These are phyloP conservation scores for Panicum hallii DNA, from an alignment of 202 grass and related monocot genomes.

Conservation along the genomic window DNA sequence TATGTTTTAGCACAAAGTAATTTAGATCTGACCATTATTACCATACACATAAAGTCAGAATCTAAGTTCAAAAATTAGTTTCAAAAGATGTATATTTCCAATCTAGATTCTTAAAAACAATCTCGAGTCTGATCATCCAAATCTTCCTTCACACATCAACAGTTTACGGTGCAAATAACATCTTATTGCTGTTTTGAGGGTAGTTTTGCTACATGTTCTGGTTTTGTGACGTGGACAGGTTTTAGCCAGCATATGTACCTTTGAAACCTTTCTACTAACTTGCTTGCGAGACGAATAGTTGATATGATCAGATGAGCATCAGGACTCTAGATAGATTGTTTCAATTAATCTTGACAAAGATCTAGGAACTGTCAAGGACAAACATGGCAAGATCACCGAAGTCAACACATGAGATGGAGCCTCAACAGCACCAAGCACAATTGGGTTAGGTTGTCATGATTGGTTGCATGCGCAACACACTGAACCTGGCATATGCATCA, in stretches of 20 bases:
- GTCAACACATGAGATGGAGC: neutral
- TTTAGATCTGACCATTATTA: neutral
- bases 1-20: slow-evolving; percentile 11
- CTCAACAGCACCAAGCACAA: neutral
- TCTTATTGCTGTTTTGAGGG: neutral
- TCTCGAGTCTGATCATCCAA: neutral
- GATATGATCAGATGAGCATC: neutral
- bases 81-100: slow-evolving; percentile 9
- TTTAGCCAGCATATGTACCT: neutral
- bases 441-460: neutral
- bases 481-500: neutral
- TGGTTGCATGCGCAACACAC: neutral
- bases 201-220: neutral
- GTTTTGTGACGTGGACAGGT: neutral
- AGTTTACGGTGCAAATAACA: neutral
- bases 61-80: neutral
- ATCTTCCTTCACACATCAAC: neutral
- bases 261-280: neutral
- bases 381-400: neutral
- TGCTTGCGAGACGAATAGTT: neutral
- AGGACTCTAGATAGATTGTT: neutral
- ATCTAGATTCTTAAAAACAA: neutral
- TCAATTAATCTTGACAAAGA: neutral
- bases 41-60: slow-evolving; percentile 1
- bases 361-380: neutral